Conservation (phyloP, 1,139 yeast genomes). For the Pichia sp. region DNA sequence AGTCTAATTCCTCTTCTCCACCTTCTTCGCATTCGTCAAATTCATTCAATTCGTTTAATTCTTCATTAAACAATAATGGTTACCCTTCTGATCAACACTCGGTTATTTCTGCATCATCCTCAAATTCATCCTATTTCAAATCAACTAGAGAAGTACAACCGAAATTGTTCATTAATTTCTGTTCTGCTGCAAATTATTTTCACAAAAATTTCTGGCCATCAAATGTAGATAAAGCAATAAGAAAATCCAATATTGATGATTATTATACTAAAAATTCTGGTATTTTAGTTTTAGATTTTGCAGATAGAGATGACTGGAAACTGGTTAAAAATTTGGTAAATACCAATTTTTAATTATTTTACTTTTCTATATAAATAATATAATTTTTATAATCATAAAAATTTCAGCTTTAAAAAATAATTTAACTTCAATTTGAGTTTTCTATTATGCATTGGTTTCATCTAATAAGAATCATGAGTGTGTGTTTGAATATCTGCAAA, state of each 20-base stretch:
- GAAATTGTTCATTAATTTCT: slow-evolving; percentile 64
- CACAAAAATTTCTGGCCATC: slow-evolving; percentile 73
- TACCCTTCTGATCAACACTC: background rate
- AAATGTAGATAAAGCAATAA: slow-evolving; percentile 52
- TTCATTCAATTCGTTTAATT: background rate
- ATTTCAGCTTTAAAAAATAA: too few relatives aligned
- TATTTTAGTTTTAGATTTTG: slow-evolving; percentile 59
- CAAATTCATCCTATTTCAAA: background rate
- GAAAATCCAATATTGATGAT: slow-evolving; percentile 42
- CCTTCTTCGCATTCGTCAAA: background rate
- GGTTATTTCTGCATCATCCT: background rate
- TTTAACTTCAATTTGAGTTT: too few relatives aligned
- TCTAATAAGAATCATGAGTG: too few relatives aligned
- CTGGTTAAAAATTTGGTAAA: slow-evolving; percentile 47
- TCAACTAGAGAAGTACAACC: slow-evolving; percentile 21
- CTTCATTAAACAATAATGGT: background rate
- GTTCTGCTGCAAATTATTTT: slow-evolving; percentile 70
- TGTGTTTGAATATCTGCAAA: too few relatives aligned
- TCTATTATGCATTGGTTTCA: too few relatives aligned
- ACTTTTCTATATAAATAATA: background rate
- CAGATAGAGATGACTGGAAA: slow-evolving; percentile 59
- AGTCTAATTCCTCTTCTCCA: too few relatives aligned
- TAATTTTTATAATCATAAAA: background rate
- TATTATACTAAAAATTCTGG: slow-evolving; percentile 50
- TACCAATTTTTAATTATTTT: slow-evolving; percentile 38